Evolutionary conservation across 1,284 basidiomycete genomes (phyloP), one percentile per base, ranked within the genome.

Genomic region (Fomitopsis palustris): DNA sequence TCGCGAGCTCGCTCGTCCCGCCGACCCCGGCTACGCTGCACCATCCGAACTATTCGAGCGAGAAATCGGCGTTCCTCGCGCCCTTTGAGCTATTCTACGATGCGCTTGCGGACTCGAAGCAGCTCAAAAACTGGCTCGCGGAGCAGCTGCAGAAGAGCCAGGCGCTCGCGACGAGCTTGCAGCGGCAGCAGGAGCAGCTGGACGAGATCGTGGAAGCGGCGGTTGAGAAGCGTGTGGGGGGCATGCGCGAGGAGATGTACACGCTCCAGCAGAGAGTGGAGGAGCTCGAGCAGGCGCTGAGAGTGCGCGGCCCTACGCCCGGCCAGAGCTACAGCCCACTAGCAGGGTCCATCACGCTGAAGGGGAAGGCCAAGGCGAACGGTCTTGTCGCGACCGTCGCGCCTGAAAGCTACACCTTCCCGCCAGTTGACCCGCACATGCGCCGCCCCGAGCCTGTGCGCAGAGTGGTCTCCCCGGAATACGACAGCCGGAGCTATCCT

Each of bases 21-120:
- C 84, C 85, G 1, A 89, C 88, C 1, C 88, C 87, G 1, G 80
- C 80, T 10, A 75, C 79, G 4, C 76, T 88, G 16, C 84, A 86
- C 27, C 81, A 81, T 51, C 80, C 84, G 1, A 78, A 80, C 4
- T 85, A 83, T 65, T 69, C 79, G 17, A 80, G 79, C n/a, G 86
- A 88, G 65, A 88, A 87, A 68, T 77, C 82, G 0, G 84, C 87
- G 19, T 92, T 93, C 70, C 74, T 92, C 54, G 82, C 86, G 0
- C 88, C 88, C 1, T 93, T 93, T 63, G 88, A 88, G 67, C 70
- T 80, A 59, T 92, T 93, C 72, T 92, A 92, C 66, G 87, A 90
- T 61, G 85, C 89, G 2, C 79, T 93, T 38, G 83, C 85, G 60
- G 88, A 91, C 69, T 84, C 87, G 43, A 85, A 82, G 67, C 84